A percentile compares a stretch with the other conserved stretches of the same genome.
Conservation (phyloP, 169 alveolate genomes). For the Cryptosporidium parvum region DNA sequence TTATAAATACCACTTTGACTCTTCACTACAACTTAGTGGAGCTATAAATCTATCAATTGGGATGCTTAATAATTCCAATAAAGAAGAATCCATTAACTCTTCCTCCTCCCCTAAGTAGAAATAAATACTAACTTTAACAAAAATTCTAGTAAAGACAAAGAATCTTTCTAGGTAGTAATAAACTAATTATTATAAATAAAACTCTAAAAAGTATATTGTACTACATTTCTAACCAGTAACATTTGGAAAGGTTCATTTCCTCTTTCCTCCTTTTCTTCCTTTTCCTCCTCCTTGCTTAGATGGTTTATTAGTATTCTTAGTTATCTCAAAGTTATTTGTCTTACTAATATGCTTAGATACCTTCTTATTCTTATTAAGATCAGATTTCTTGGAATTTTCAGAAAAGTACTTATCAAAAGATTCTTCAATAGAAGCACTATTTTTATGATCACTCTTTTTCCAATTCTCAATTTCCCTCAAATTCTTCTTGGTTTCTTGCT, state of each 20-base stretch:
- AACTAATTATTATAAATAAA: background rate
- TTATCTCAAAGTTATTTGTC: background rate
- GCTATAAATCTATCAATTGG: constrained; percentile 10
- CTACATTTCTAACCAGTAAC: background rate
- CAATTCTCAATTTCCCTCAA: constrained; percentile 62
- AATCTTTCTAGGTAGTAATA: background rate
- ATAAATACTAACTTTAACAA: background rate
- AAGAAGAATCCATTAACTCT: background rate
- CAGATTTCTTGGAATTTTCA: background rate
- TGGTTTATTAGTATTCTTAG: background rate
- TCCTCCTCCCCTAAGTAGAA: background rate
- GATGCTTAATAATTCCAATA: background rate
- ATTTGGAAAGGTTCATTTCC: background rate
- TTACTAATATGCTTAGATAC: background rate
- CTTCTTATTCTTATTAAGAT: background rate
- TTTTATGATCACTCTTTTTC: constrained; percentile 28
- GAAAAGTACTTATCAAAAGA: constrained; percentile 59
- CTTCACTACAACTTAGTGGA: constrained; percentile 30
- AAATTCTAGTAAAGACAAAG: background rate
- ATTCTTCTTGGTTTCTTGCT: constrained; percentile 61
- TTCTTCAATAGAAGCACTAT: constrained; percentile 37
- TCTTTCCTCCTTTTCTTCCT: background rate
- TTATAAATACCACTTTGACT: constrained; percentile 20
- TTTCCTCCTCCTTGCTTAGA: background rate
- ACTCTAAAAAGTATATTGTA: background rate